phyloP scores from a whole-genome alignment of 371 early-diverging fungal species.

The Antonospora locustae region DNA sequence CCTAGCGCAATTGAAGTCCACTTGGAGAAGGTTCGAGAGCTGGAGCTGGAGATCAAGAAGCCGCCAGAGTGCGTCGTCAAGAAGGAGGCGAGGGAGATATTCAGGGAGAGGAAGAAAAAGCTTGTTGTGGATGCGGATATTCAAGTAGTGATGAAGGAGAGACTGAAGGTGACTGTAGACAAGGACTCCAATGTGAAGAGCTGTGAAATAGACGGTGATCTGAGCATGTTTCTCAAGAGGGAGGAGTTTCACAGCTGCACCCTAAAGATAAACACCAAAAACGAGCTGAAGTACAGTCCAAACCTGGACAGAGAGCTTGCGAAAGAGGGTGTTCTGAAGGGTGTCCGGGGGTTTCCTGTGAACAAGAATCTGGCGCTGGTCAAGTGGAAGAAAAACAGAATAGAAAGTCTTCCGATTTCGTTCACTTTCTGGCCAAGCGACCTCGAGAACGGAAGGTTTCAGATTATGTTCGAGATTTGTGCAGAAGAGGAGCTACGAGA shows the following conservation, averaged over 20 bases:
- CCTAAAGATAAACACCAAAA: conserved; percentile 11
- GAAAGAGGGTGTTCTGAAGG: conserved; percentile 19
- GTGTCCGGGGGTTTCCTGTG: conserved; percentile 36
- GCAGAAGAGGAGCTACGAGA: conserved; percentile 29
- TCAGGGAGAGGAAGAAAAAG: conserved; percentile 6
- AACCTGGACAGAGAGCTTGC: conserved; percentile 37
- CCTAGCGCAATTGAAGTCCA: not conserved
- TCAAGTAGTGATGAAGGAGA: conserved; percentile 42
- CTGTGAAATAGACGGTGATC: conserved; percentile 34
- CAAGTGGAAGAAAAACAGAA: conserved; percentile 38
- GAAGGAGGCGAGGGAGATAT: not conserved
- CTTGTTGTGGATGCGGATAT: conserved; percentile 15
- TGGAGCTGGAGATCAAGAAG: conserved; percentile 21
- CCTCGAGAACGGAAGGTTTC: conserved; percentile 19
- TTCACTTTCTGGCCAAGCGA: conserved; percentile 48
- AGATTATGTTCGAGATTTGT: conserved; percentile 24
- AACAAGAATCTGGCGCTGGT: conserved; percentile 48
- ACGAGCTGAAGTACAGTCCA: conserved; percentile 38
- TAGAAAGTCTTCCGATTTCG: conserved; percentile 22
- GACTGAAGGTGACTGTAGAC: conserved; percentile 38
- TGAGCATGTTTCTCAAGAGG: conserved; percentile 40
- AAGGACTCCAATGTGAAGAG: conserved; percentile 40
- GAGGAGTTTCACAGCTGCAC: conserved; percentile 26
- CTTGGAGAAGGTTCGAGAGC: conserved; percentile 8
- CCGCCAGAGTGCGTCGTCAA: not conserved